A percentile compares a stretch with the other conserved stretches of the same genome.
phyloP scores from a whole-genome alignment of 345 rosid species.

The Eucalyptus erythrocorys region DNA sequence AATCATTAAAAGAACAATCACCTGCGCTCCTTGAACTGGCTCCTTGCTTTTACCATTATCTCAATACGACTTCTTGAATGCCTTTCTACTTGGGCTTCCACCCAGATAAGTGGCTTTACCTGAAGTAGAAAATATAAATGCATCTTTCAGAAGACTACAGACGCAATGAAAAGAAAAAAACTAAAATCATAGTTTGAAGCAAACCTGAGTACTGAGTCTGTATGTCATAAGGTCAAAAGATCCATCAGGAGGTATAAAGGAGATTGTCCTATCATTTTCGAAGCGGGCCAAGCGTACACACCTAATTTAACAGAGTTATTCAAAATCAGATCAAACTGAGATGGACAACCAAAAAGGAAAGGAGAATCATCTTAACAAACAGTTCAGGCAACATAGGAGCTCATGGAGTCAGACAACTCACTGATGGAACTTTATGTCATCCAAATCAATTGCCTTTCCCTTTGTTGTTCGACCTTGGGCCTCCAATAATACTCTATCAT shows the following conservation, averaged over 20 bases:
- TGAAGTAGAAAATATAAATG: conserved; percentile 2
- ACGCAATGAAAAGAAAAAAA: not conserved
- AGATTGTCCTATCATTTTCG: conserved; percentile 93
- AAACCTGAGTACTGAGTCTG: conserved; percentile 94
- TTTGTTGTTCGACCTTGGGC: conserved; percentile 93
- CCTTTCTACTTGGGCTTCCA: conserved; percentile 85
- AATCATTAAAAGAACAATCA: conserved; percentile 1
- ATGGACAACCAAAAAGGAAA: not conserved
- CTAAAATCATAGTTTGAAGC: not conserved
- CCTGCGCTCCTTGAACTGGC: conserved; percentile 97
- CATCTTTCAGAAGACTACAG: not conserved
- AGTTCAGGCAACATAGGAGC: not conserved
- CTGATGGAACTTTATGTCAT: conserved; percentile 98
- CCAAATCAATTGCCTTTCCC: conserved; percentile 95
- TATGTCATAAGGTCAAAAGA: conserved; percentile 97
- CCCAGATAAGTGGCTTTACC: conserved; percentile 96
- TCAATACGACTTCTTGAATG: conserved; percentile 93
- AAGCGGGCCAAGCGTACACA: conserved; percentile 96
- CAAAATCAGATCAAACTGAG: not conserved
- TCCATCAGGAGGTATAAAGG: conserved; percentile 97
- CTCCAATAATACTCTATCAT: conserved; percentile 89
- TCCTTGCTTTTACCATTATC: conserved; percentile 80
- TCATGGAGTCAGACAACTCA: conserved; percentile 6
- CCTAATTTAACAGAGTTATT: conserved; percentile 17
- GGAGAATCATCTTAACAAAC: not conserved